A percentile compares a stretch with the other conserved stretches of the same genome.
phyloP scores from a whole-genome alignment of 2,329 filamentous ascomycete species.

The Metarhizium album region DNA sequence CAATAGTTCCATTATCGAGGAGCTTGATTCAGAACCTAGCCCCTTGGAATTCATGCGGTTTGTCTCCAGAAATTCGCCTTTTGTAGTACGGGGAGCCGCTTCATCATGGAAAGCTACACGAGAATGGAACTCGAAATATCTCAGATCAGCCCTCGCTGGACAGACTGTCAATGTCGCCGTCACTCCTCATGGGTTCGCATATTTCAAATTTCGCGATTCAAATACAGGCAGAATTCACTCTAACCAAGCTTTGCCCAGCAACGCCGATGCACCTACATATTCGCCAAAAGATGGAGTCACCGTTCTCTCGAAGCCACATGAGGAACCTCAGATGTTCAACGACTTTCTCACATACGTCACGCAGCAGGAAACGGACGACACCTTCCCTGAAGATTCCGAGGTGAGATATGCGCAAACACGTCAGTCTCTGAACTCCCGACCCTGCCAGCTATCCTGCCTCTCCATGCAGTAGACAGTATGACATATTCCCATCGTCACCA shows the following conservation, averaged over 20 bases:
- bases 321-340: conserved; percentile 51
- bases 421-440: conserved; percentile 23
- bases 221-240: neutral
- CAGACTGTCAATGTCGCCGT: conserved; percentile 62
- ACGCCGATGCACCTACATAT: conserved; percentile 26
- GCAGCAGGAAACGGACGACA: conserved; percentile 37
- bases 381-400: conserved; percentile 26
- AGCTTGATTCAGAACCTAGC: conserved; percentile 54
- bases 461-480: neutral
- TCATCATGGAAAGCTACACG: conserved; percentile 49
- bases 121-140: conserved; percentile 51
- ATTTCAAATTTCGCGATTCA: neutral
- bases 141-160: conserved; percentile 42
- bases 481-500: neutral
- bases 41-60: conserved; percentile 72
- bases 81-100: conserved; percentile 57
- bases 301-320: conserved; percentile 62
- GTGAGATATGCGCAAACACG: conserved; percentile 68
- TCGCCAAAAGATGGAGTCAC: conserved; percentile 15
- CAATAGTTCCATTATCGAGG: conserved; percentile 49
- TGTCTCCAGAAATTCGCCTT: conserved; percentile 63
- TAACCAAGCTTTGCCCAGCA: conserved; percentile 16
- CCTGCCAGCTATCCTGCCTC: neutral
- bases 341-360: conserved; percentile 52
- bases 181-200: conserved; percentile 54